Evolutionary conservation across 768 basidiomycete species (phyloP).

Genomic region (Lanmaoa pseudosensibilis): DNA sequence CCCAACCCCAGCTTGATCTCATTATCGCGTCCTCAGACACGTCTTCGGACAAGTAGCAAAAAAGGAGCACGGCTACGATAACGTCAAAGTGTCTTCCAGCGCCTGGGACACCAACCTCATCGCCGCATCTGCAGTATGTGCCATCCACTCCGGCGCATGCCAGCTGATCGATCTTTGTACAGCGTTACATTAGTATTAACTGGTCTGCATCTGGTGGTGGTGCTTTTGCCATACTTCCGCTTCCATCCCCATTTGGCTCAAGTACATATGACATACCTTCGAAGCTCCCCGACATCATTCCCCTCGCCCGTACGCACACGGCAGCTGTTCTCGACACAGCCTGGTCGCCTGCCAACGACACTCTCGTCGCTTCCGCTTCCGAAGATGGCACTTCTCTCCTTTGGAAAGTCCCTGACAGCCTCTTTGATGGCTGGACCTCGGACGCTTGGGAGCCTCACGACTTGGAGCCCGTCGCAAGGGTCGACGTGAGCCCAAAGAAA

Average conservation of each 20-base stretch:
- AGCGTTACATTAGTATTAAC: constrained; percentile 90
- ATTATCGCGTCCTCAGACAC: constrained; percentile 53
- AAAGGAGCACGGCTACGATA: constrained; percentile 79
- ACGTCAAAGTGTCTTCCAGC: constrained; percentile 81
- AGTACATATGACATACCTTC: constrained; percentile 55
- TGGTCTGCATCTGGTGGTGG: constrained; percentile 93
- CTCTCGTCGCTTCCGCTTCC: constrained; percentile 84
- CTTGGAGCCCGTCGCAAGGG: constrained; percentile 79
- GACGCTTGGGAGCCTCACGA: constrained; percentile 83
- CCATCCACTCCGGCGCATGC: not conserved
- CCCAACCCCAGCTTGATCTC: not conserved
- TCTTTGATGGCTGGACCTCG: constrained; percentile 82
- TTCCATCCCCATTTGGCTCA: constrained; percentile 67
- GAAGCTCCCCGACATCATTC: constrained; percentile 90
- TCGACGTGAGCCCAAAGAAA: constrained; percentile 81
- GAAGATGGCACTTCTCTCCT: constrained; percentile 94
- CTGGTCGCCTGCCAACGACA: constrained; percentile 94
- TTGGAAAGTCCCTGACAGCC: constrained; percentile 72
- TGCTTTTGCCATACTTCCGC: constrained; percentile 91
- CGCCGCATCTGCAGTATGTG: constrained; percentile 70
- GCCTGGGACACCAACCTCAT: constrained; percentile 97
- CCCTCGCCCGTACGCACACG: constrained; percentile 84
- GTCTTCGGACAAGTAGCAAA: constrained; percentile 89
- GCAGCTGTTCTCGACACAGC: constrained; percentile 90
- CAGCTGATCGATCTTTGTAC: constrained; percentile 9